These are phyloP conservation scores for Lignosus rhinocerotis DNA, from an alignment of 1,284 basidiomycete species.

Conservation along the genomic window DNA sequence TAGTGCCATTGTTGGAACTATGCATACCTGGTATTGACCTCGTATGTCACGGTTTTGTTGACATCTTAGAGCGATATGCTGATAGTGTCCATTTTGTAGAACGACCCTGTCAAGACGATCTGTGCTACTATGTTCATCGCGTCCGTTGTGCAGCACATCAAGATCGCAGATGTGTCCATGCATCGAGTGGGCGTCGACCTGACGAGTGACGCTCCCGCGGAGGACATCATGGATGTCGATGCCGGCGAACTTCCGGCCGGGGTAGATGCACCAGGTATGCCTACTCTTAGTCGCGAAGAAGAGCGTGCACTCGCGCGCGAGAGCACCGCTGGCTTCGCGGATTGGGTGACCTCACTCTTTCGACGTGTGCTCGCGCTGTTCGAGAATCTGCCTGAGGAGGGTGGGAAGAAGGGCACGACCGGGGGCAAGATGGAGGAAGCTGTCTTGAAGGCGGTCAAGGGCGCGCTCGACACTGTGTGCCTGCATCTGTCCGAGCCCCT, in stretches of 20 bases:
- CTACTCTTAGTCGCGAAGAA: constrained; percentile 62
- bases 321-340: constrained; percentile 82
- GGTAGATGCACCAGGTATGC: constrained; percentile 49
- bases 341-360: constrained; percentile 91
- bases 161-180: constrained; percentile 78
- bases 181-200: constrained; percentile 55
- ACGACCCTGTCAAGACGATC: constrained; percentile 92
- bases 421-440: constrained; percentile 87
- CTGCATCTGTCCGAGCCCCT: constrained; percentile 86
- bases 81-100: constrained; percentile 45
- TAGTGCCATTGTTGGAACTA: constrained; percentile 87
- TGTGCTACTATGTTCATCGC: constrained; percentile 81
- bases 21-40: constrained; percentile 91
- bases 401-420: constrained; percentile 76
- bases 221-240: constrained; percentile 57
- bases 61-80: constrained; percentile 2
- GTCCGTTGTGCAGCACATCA: constrained; percentile 77
- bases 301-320: constrained; percentile 75
- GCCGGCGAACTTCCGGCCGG: constrained; percentile 52
- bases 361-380: constrained; percentile 85
- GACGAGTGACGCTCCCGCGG: constrained; percentile 51
- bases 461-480: constrained; percentile 84
- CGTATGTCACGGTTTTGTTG: constrained; percentile 39
- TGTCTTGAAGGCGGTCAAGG: constrained; percentile 82
- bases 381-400: constrained; percentile 94